phyloP scores from a whole-genome alignment of 495 filamentous ascomycete genomes.

The Ramalina peruviana region DNA sequence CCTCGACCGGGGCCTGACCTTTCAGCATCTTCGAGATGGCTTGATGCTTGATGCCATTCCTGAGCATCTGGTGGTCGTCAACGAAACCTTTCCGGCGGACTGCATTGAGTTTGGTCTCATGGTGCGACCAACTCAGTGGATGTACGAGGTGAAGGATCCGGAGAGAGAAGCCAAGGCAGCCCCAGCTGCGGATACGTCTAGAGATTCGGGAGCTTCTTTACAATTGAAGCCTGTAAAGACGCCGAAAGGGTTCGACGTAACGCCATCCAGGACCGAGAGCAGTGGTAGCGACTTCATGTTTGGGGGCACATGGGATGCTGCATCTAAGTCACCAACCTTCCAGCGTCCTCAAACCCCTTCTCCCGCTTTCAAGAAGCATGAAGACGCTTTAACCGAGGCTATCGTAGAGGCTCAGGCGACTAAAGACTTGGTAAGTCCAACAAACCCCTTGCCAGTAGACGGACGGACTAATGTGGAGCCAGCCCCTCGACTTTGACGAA shows the following conservation, averaged over 20 bases:
- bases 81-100: conserved; percentile 66
- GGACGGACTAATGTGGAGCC: background rate
- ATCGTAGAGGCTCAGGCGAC: conserved; percentile 42
- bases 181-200: background rate
- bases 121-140: conserved; percentile 40
- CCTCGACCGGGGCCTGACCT: conserved; percentile 56
- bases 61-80: conserved; percentile 46
- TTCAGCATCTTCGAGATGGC: conserved; percentile 47
- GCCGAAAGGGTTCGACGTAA: conserved; percentile 1
- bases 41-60: conserved; percentile 38
- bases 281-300: conserved; percentile 6
- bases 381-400: conserved; percentile 41
- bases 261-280: conserved; percentile 9
- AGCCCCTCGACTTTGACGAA: conserved; percentile 31
- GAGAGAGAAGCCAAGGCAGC: background rate
- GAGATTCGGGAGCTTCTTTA: background rate
- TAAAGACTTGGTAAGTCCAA: conserved; percentile 36
- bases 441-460: background rate
- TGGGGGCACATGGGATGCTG: background rate
- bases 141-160: conserved; percentile 43
- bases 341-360: background rate
- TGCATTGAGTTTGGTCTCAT: conserved; percentile 51
- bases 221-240: conserved; percentile 6
- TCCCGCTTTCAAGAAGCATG: conserved; percentile 8
- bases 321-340: background rate